Evolutionary conservation across 2,329 filamentous ascomycete genomes (phyloP).

Genomic region (Apiospora aurea): DNA sequence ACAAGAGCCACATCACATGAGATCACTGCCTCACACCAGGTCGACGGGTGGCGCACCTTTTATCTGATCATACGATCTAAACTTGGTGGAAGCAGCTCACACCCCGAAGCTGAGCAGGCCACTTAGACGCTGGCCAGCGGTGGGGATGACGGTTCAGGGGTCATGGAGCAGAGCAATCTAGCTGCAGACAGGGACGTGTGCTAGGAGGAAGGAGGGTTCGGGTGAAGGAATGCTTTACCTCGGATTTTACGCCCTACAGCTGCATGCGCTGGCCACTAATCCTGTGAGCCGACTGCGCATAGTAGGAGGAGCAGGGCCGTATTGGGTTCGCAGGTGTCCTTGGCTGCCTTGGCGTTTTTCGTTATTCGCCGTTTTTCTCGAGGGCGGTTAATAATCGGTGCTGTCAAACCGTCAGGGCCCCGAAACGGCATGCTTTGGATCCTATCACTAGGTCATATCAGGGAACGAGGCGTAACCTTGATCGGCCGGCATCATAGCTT

Average conservation of each 20-base stretch:
- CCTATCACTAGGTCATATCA: neutral
- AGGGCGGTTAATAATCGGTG: neutral
- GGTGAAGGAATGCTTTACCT: neutral
- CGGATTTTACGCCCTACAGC: neutral
- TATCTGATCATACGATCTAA: neutral
- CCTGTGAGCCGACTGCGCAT: neutral
- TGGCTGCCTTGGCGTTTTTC: neutral
- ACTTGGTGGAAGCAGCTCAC: neutral
- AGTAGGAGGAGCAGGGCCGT: neutral
- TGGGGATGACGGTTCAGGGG: slow-evolving; percentile 5
- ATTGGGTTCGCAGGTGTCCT: neutral
- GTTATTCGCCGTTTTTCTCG: neutral
- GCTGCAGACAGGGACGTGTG: neutral
- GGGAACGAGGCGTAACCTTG: neutral
- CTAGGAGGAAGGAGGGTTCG: neutral
- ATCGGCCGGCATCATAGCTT: neutral
- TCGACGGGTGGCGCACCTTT: neutral
- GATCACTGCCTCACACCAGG: neutral
- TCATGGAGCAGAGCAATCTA: slow-evolving; percentile 1
- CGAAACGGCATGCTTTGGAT: neutral
- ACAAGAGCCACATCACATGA: slow-evolving; percentile 4
- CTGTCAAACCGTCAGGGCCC: neutral
- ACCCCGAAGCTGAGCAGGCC: neutral
- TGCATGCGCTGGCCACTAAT: neutral
- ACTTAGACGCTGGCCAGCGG: neutral